phyloP scores from a whole-genome alignment of 257 asterid species.

The Jacaranda mimosifolia region DNA sequence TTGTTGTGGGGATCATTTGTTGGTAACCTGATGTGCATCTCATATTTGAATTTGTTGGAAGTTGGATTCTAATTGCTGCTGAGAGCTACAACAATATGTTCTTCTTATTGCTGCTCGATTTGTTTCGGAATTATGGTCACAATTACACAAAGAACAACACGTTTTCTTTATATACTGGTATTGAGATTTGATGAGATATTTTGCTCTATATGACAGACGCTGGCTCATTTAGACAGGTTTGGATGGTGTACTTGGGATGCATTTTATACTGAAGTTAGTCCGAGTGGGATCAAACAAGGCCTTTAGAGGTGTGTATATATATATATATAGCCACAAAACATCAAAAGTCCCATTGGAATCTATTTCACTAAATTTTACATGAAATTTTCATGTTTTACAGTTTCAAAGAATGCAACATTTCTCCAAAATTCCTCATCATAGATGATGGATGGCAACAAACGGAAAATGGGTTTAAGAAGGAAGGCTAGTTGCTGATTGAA shows the following conservation, averaged over 20 bases:
- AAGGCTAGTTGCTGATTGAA: constrained; percentile 53
- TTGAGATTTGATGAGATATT: constrained; percentile 14
- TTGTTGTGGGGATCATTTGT: no score
- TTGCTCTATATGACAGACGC: constrained; percentile 41
- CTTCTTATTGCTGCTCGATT: no score
- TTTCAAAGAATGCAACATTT: constrained; percentile 60
- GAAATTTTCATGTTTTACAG: no score
- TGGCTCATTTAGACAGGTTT: constrained; percentile 60
- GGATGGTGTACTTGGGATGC: constrained; percentile 78
- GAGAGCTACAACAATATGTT: no score
- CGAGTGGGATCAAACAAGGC: constrained; percentile 63
- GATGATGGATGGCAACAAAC: constrained; percentile 94
- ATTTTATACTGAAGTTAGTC: constrained; percentile 53
- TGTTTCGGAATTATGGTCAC: no score
- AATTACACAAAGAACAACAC: background rate
- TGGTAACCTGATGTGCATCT: no score
- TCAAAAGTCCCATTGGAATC: no score
- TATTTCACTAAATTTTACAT: no score
- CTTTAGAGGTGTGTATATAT: no score
- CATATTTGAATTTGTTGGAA: no score
- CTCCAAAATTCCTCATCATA: constrained; percentile 68
- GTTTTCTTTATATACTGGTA: background rate
- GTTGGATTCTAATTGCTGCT: no score
- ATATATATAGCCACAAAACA: no score
- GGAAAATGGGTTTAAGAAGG: constrained; percentile 56